Evolutionary conservation across 805 yeast genomes (phyloP).

Genomic region (Candida coleopterorum): DNA sequence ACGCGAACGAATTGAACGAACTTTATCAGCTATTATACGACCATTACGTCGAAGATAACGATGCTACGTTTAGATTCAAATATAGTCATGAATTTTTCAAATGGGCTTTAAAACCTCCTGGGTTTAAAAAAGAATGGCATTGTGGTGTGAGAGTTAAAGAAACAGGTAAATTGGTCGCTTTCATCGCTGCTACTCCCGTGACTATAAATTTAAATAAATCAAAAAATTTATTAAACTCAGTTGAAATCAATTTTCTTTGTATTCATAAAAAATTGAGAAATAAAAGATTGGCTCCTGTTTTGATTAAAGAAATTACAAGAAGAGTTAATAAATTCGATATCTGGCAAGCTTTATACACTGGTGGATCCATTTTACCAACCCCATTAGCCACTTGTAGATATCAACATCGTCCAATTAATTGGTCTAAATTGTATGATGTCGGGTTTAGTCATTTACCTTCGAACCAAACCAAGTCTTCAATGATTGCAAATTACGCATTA

Average conservation of each 20-base stretch:
- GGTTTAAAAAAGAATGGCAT: constrained; percentile 85
- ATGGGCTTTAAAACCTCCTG: constrained; percentile 95
- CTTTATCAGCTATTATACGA: constrained; percentile 76
- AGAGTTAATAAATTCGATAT: constrained; percentile 78
- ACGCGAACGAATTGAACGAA: constrained; percentile 59
- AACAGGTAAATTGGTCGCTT: constrained; percentile 78
- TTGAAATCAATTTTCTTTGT: constrained; percentile 90
- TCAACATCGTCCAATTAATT: constrained; percentile 89
- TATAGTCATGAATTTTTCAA: constrained; percentile 77
- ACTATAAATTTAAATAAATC: constrained; percentile 54
- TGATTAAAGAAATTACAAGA: constrained; percentile 91
- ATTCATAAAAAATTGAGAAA: constrained; percentile 90
- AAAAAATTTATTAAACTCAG: constrained; percentile 49
- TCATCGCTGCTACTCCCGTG: constrained; percentile 87
- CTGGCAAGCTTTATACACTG: constrained; percentile 96
- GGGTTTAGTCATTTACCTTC: constrained; percentile 83
- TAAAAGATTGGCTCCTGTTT: constrained; percentile 91
- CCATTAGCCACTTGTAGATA: constrained; percentile 87
- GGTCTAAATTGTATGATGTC: constrained; percentile 85
- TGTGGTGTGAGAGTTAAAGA: constrained; percentile 86
- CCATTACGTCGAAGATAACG: constrained; percentile 92
- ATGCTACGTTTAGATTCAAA: constrained; percentile 86
- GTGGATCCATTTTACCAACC: constrained; percentile 87
- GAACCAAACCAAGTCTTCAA: constrained; percentile 58
- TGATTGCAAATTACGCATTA: constrained; percentile 58